A percentile compares a stretch with the other conserved stretches of the same genome.
Conservation (phyloP, 1,284 basidiomycete species). For the Jaminaea rosea region DNA sequence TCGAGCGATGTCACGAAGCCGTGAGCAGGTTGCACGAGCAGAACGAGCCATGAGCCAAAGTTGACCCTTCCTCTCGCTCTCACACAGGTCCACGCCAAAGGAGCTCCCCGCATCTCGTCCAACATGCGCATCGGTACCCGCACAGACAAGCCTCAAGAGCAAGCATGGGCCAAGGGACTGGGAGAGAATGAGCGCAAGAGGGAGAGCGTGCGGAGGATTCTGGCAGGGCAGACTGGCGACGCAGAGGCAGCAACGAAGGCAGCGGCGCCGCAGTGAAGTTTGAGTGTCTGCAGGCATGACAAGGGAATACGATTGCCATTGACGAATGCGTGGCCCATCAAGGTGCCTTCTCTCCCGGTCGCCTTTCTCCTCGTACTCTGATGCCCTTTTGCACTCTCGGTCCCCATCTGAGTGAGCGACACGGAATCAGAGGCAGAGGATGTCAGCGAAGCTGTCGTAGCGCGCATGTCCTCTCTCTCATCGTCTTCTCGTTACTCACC, state of each 20-base stretch:
- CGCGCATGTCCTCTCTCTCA: neutral
- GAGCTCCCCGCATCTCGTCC: conserved; percentile 36
- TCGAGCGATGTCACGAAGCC: conserved; percentile 41
- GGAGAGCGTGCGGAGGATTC: conserved; percentile 28
- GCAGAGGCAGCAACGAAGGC: too few relatives aligned
- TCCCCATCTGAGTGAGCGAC: conserved; percentile 5
- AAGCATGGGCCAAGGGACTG: conserved; percentile 16
- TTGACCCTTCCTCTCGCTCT: too few relatives aligned
- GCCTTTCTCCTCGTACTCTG: conserved; percentile 2
- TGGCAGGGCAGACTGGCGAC: too few relatives aligned
- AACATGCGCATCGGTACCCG: conserved; percentile 45
- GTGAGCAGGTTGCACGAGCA: too few relatives aligned
- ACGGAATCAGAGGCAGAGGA: neutral
- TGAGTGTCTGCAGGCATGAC: too few relatives aligned
- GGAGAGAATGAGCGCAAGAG: conserved; percentile 43
- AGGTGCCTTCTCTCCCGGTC: conserved; percentile 9
- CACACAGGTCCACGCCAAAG: neutral
- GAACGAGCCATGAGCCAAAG: too few relatives aligned
- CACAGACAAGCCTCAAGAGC: conserved; percentile 12
- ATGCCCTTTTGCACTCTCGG: conserved; percentile 7
- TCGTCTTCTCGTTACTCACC: neutral
- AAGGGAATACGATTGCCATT: too few relatives aligned
- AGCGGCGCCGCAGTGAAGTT: too few relatives aligned
- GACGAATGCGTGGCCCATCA: too few relatives aligned
- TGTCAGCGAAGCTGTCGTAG: too few relatives aligned